Percentiles rank a stretch among this genome's conserved stretches.
These are phyloP conservation scores for Dryas octopetala DNA, from an alignment of 306 rosid genomes.

Conservation along the genomic window DNA sequence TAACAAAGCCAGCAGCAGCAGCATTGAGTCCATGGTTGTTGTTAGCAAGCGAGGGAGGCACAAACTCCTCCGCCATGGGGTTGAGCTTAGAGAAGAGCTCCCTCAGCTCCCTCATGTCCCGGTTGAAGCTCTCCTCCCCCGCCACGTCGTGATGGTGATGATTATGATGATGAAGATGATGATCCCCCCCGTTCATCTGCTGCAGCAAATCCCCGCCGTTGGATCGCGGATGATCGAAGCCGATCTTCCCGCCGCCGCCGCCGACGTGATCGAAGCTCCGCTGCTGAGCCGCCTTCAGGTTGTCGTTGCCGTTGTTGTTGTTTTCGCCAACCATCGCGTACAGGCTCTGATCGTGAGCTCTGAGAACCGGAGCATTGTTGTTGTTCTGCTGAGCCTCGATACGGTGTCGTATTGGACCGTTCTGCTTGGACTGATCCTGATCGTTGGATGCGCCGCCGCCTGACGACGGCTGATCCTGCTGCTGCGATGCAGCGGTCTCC, in stretches of 20 bases:
- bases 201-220: constrained; percentile 29
- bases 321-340: constrained; percentile 16
- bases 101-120: constrained; percentile 43
- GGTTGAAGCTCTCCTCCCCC: constrained; percentile 15
- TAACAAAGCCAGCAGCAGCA: constrained; percentile 16
- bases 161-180: neutral
- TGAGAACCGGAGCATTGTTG: neutral
- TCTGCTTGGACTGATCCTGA: constrained; percentile 42
- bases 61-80: constrained; percentile 47
- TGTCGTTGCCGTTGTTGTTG: neutral
- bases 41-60: constrained; percentile 36
- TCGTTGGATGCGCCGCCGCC: constrained; percentile 9
- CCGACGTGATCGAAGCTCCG: constrained; percentile 27
- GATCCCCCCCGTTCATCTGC: constrained; percentile 32
- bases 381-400: constrained; percentile 21
- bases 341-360: constrained; percentile 19
- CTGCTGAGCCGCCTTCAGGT: constrained; percentile 8
- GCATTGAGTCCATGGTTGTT: constrained; percentile 27
- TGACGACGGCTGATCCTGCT: too few species aligned
- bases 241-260: constrained; percentile 19
- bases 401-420: constrained; percentile 22
- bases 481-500: constrained; percentile 8
- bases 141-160: neutral
- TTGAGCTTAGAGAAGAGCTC: constrained; percentile 44
- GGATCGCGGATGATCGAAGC: constrained; percentile 19